These are phyloP conservation scores for Crepidotus sp. DNA, from an alignment of 1,284 basidiomycete species.

Conservation along the genomic window DNA sequence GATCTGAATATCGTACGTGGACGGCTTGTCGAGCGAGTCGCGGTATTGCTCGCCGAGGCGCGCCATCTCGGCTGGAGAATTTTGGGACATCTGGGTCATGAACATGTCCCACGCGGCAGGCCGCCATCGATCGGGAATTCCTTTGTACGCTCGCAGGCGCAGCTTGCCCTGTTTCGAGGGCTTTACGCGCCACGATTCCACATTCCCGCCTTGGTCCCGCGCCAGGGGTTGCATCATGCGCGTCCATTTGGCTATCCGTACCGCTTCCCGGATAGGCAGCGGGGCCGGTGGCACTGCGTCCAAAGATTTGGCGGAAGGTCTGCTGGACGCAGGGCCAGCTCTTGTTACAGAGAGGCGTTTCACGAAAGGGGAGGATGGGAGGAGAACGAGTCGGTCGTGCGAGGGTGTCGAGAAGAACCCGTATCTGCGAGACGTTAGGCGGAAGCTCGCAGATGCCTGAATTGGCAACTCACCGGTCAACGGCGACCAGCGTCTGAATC, in stretches of 20 bases:
- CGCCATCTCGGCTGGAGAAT: constrained; percentile 35
- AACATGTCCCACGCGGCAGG: constrained; percentile 86
- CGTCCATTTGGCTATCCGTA: constrained; percentile 80
- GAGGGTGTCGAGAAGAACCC: constrained; percentile 74
- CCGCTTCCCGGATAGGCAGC: constrained; percentile 52
- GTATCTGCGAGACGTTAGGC: constrained; percentile 47
- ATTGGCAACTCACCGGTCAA: constrained; percentile 64
- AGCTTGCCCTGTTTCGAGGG: constrained; percentile 57
- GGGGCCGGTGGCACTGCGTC: constrained; percentile 38
- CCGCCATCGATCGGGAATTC: constrained; percentile 94
- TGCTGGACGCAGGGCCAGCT: constrained; percentile 10
- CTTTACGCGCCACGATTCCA: constrained; percentile 65
- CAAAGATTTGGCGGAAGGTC: constrained; percentile 25
- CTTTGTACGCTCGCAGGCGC: constrained; percentile 81
- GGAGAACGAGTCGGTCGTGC: constrained; percentile 68
- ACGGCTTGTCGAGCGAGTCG: constrained; percentile 67
- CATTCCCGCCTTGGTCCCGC: constrained; percentile 71
- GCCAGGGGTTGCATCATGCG: constrained; percentile 70
- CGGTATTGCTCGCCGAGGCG: constrained; percentile 48
- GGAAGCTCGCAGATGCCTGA: constrained; percentile 10
- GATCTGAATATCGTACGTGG: constrained; percentile 91
- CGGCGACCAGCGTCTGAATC: constrained; percentile 53
- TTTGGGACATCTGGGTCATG: constrained; percentile 42
- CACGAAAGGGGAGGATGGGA: constrained; percentile 54
- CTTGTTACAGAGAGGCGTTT: constrained; percentile 43